Conservation (phyloP, 495 filamentous ascomycete genomes). For the Thozetella sp. region DNA sequence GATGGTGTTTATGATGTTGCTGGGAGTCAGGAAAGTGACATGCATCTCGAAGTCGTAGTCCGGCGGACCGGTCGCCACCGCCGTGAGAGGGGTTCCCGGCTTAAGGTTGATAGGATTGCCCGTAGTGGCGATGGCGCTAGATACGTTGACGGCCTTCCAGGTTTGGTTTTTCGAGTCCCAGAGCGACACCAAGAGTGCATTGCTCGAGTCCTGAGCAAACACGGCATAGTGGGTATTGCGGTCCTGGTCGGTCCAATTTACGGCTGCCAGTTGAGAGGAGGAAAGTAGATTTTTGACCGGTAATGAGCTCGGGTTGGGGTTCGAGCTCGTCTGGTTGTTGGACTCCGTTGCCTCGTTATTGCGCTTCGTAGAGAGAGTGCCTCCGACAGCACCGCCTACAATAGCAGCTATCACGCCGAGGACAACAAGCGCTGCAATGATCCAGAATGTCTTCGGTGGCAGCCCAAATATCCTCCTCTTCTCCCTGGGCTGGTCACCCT, state of each 20-base stretch:
- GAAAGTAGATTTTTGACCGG: background rate
- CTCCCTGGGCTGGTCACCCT: background rate
- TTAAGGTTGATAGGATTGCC: background rate
- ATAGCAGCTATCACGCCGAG: background rate
- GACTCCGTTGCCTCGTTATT: background rate
- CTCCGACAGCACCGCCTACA: background rate
- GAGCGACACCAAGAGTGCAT: background rate
- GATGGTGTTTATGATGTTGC: background rate
- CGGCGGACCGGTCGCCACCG: background rate
- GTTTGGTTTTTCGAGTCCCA: background rate
- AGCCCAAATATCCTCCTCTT: background rate
- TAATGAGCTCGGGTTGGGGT: background rate
- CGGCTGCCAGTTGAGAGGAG: background rate
- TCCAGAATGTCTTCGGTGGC: background rate
- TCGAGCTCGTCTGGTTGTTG: background rate
- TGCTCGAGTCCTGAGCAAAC: background rate
- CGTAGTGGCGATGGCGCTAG: background rate
- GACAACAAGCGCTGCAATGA: background rate
- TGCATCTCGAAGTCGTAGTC: background rate
- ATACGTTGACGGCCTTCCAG: background rate
- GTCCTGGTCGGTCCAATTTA: background rate
- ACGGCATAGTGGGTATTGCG: background rate
- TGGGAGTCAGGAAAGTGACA: background rate
- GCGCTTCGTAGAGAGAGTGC: background rate
- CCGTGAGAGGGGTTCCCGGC: background rate